Conservation (phyloP, 257 asterid genomes). For the Henckelia pumila region DNA sequence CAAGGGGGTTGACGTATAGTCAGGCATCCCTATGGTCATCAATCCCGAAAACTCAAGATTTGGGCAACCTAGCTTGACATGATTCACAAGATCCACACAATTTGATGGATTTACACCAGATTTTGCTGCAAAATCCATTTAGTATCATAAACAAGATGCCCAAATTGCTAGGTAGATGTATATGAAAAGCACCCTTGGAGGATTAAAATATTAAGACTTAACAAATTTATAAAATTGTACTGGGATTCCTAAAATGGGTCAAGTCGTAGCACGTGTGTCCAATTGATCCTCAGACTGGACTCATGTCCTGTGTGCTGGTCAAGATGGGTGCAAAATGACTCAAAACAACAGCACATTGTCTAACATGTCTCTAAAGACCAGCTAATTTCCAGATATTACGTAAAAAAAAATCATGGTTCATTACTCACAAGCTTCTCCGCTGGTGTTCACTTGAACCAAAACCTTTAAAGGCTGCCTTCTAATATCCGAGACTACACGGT, state of each 20-base stretch:
- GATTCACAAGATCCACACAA: slow-evolving; percentile 67
- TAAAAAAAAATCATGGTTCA: slow-evolving; percentile 16
- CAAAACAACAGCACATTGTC: slow-evolving; percentile 1
- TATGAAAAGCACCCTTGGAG: not conserved
- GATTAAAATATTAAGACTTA: not conserved
- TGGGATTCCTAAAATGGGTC: not conserved
- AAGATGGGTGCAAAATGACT: slow-evolving; percentile 8
- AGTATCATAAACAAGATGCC: slow-evolving; percentile 5
- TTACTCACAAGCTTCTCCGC: slow-evolving; percentile 87
- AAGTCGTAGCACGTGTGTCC: slow-evolving; percentile 3
- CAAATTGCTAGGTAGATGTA: not conserved
- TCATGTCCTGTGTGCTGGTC: not conserved
- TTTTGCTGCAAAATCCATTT: slow-evolving; percentile 62
- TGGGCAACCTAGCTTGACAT: slow-evolving; percentile 58
- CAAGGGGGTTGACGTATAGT: slow-evolving; percentile 83
- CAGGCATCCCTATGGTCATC: slow-evolving; percentile 93
- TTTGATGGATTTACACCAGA: slow-evolving; percentile 76
- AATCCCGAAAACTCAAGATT: slow-evolving; percentile 84
- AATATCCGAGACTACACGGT: slow-evolving; percentile 62
- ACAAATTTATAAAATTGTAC: not conserved
- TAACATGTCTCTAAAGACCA: slow-evolving; percentile 9
- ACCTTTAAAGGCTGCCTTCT: slow-evolving; percentile 75
- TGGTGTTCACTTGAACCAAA: slow-evolving; percentile 85
- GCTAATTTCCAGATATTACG: slow-evolving; percentile 7
- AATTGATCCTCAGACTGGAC: not conserved